Evolutionary conservation across 108 stramenopile genomes (phyloP).

Genomic region (Mediolabrus comicus): DNA sequence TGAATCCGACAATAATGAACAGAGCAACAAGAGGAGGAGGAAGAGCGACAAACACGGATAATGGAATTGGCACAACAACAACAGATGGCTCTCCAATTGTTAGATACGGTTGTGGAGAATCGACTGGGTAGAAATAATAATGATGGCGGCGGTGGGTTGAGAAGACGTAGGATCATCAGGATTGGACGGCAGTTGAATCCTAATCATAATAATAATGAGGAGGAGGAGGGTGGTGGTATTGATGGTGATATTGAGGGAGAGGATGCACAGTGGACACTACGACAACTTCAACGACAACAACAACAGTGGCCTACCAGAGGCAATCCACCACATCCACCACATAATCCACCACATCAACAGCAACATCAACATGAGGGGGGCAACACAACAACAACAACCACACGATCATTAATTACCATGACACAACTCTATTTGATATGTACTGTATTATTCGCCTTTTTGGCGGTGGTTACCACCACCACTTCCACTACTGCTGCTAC

Average conservation of each 20-base stretch:
- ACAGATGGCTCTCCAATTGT: slow-evolving; percentile 10
- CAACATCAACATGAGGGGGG: neutral
- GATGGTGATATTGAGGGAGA: neutral
- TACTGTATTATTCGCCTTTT: slow-evolving; percentile 6
- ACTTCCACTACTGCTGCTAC: slow-evolving; percentile 4
- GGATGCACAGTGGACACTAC: neutral
- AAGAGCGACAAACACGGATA: neutral
- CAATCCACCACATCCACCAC: neutral
- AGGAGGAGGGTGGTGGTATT: neutral
- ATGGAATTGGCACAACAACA: slow-evolving; percentile 25
- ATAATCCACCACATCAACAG: neutral
- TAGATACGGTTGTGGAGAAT: slow-evolving; percentile 5
- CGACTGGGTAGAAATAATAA: neutral
- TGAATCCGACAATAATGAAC: too few relatives aligned
- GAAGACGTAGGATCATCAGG: neutral
- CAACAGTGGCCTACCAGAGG: neutral
- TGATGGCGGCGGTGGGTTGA: neutral
- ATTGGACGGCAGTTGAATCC: too few relatives aligned
- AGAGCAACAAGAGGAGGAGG: neutral
- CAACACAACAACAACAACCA: too few relatives aligned
- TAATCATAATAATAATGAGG: neutral
- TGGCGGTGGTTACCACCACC: slow-evolving; percentile 17
- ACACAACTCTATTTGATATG: slow-evolving; percentile 18
- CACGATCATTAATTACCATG: neutral
- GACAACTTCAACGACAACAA: neutral